These are phyloP conservation scores for Hepatocystis sp. DNA, from an alignment of 169 alveolate species.

Conservation along the genomic window DNA sequence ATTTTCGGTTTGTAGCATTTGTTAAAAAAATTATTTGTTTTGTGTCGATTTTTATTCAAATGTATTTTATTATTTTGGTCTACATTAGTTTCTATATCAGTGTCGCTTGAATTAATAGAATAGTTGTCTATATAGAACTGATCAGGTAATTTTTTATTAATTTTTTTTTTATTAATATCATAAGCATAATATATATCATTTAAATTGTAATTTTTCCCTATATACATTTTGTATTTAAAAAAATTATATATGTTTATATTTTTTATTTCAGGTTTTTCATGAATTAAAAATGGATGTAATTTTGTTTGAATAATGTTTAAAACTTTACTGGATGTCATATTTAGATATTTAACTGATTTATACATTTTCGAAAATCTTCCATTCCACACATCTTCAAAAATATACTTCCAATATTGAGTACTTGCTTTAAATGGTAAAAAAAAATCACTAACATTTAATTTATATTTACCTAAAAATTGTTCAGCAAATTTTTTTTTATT, in stretches of 20 bases:
- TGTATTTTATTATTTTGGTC: too few relatives aligned
- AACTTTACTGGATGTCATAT: slow-evolving; percentile 10
- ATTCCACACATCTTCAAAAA: slow-evolving; percentile 76
- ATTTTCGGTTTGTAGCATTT: too few relatives aligned
- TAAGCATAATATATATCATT: slow-evolving; percentile 28
- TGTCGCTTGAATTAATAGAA: slow-evolving; percentile 22
- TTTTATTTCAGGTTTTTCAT: slow-evolving; percentile 48
- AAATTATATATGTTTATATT: slow-evolving; percentile 19
- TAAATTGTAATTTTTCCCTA: slow-evolving; percentile 14
- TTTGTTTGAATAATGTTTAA: slow-evolving; percentile 23
- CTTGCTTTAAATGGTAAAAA: slow-evolving; percentile 63
- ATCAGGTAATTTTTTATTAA: slow-evolving; percentile 24
- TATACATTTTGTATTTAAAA: slow-evolving; percentile 25
- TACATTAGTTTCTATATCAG: too few relatives aligned
- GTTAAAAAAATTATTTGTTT: too few relatives aligned
- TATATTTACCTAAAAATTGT: slow-evolving; percentile 46
- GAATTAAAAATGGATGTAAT: slow-evolving; percentile 48
- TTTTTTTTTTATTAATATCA: slow-evolving; percentile 6
- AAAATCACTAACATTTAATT: slow-evolving; percentile 48
- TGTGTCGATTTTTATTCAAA: too few relatives aligned
- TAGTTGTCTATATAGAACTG: slow-evolving; percentile 62
- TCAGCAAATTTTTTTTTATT: slow-evolving; percentile 49
- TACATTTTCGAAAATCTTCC: slow-evolving; percentile 33
- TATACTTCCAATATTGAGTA: slow-evolving; percentile 33
- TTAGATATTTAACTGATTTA: slow-evolving; percentile 41